Evolutionary conservation across 495 filamentous ascomycete species (phyloP).

Genomic region (Penicillium fimorum): DNA sequence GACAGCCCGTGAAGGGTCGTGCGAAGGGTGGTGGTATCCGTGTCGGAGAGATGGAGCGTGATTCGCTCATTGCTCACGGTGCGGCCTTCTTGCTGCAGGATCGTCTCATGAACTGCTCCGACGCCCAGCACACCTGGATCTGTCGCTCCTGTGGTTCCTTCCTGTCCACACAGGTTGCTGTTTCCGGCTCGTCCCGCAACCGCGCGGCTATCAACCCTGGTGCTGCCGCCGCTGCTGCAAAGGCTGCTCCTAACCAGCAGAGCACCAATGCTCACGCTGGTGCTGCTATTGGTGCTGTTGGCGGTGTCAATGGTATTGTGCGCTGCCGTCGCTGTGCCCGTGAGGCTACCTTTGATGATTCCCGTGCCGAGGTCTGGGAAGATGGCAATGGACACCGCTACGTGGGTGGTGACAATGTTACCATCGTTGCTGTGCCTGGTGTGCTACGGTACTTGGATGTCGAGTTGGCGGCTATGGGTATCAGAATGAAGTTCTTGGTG

Average conservation of each 20-base stretch:
- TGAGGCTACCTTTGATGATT: conserved; percentile 59
- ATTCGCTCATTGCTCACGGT: conserved; percentile 90
- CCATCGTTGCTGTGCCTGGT: conserved; percentile 86
- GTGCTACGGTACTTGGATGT: conserved; percentile 92
- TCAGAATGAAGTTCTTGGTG: conserved; percentile 85
- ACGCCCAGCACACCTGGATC: conserved; percentile 83
- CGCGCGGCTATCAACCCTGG: conserved; percentile 29
- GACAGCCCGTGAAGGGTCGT: conserved; percentile 94
- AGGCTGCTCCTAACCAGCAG: conserved; percentile 33
- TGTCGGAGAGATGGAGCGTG: conserved; percentile 98
- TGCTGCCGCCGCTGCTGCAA: conserved; percentile 34
- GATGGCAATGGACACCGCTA: conserved; percentile 79
- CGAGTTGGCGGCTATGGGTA: conserved; percentile 90
- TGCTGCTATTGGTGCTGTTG: conserved; percentile 22
- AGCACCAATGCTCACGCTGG: conserved; percentile 14
- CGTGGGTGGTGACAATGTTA: conserved; percentile 85
- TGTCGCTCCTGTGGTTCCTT: conserved; percentile 87
- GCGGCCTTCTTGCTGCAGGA: conserved; percentile 94
- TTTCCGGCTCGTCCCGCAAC: conserved; percentile 37
- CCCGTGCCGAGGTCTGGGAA: conserved; percentile 79
- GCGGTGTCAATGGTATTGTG: conserved; percentile 63
- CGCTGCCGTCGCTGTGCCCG: conserved; percentile 82
- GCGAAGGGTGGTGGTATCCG: conserved; percentile 96
- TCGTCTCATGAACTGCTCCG: conserved; percentile 92
- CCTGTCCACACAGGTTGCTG: conserved; percentile 75